These are phyloP conservation scores for Blepharisma japonicum DNA, from an alignment of 73 alveolate genomes.

Conservation along the genomic window DNA sequence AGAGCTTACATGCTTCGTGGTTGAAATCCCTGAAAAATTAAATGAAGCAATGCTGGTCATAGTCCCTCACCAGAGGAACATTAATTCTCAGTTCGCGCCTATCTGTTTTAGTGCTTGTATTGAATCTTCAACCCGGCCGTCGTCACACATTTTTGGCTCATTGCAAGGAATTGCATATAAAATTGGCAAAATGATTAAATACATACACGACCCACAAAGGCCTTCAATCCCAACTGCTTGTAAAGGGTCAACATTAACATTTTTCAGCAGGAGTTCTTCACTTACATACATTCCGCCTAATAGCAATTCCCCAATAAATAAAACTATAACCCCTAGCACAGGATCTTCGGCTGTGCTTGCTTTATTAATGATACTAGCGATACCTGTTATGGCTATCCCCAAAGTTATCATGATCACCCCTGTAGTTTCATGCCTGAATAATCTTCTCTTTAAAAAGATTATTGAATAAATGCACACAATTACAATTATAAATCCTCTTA, in stretches of 20 bases:
- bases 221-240: slow-evolving; percentile 95
- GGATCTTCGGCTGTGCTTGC: slow-evolving; percentile 40
- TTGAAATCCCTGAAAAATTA: slow-evolving; percentile 76
- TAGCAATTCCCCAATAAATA: slow-evolving; percentile 41
- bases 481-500: slow-evolving; percentile 86
- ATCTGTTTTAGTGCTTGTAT: slow-evolving; percentile 59
- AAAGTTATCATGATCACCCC: slow-evolving; percentile 63
- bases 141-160: slow-evolving; percentile 37
- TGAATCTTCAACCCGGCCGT: slow-evolving; percentile 62
- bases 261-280: slow-evolving; percentile 75
- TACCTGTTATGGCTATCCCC: slow-evolving; percentile 77
- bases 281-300: slow-evolving; percentile 59
- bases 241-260: slow-evolving; percentile 74
- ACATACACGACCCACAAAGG: slow-evolving; percentile 65
- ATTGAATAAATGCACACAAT: slow-evolving; percentile 67
- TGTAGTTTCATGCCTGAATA: slow-evolving; percentile 59
- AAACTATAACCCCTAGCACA: slow-evolving; percentile 54
- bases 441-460: slow-evolving; percentile 67
- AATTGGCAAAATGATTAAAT: slow-evolving; percentile 60
- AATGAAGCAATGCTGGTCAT: slow-evolving; percentile 65
- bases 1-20: slow-evolving; percentile 78
- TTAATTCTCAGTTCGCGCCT: slow-evolving; percentile 41
- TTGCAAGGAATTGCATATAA: slow-evolving; percentile 67
- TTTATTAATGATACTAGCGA: slow-evolving; percentile 45
- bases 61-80: slow-evolving; percentile 38